Percentiles rank a stretch among this genome's conserved stretches.
Conservation (phyloP, 1,139 yeast species). For the Saccharomyces hybrid region DNA sequence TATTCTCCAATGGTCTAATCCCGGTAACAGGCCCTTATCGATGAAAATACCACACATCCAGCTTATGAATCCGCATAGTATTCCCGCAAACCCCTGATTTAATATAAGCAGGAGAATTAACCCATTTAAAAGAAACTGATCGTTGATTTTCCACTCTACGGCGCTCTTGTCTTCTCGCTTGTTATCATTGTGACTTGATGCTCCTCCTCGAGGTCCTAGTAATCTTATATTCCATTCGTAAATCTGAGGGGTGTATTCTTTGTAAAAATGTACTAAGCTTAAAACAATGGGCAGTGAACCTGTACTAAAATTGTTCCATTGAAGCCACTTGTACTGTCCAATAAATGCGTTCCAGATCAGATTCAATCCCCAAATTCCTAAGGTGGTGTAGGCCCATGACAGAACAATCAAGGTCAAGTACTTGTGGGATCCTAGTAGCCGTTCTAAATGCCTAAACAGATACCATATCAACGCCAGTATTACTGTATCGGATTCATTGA, state of each 20-base stretch:
- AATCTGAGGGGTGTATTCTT: constrained; percentile 30
- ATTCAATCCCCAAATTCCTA: constrained; percentile 12
- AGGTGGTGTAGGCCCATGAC: constrained; percentile 21
- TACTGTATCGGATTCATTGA: constrained; percentile 29
- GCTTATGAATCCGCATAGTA: constrained; percentile 23
- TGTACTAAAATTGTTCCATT: constrained; percentile 25
- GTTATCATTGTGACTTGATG: constrained; percentile 8
- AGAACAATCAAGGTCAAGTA: constrained; percentile 25
- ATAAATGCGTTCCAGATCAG: constrained; percentile 10
- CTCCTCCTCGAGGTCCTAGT: constrained; percentile 18
- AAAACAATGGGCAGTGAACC: constrained; percentile 26
- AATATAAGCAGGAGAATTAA: constrained; percentile 19
- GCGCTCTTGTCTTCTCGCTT: constrained; percentile 5
- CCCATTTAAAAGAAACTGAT: constrained; percentile 26
- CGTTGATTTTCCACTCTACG: constrained; percentile 23
- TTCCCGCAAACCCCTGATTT: constrained; percentile 28
- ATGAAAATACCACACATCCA: constrained; percentile 30
- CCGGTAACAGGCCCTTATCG: constrained; percentile 27
- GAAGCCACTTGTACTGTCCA: constrained; percentile 9
- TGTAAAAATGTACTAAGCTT: constrained; percentile 28
- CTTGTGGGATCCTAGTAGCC: constrained; percentile 29
- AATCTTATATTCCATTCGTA: constrained; percentile 25
- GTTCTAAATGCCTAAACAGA: constrained; percentile 26
- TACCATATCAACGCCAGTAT: constrained; percentile 28
- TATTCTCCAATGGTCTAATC: constrained; percentile 20